These are phyloP conservation scores for Bryoerythrophyllum caledonicum DNA, from an alignment of 225 moss, liverwort and hornwort genomes.

Conservation along the genomic window DNA sequence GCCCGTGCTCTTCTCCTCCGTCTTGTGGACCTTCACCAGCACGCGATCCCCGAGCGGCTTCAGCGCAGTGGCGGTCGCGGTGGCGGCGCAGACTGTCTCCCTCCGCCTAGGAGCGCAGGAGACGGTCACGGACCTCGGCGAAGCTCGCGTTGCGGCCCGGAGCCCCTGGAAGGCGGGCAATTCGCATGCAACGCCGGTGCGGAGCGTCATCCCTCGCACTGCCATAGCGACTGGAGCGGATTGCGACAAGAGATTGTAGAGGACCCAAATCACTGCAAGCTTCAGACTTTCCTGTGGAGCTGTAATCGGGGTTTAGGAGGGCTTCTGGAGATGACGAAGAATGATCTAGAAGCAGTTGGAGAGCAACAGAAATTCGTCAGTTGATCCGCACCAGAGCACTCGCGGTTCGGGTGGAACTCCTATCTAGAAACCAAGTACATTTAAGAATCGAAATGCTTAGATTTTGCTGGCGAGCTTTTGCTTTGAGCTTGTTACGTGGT, in stretches of 20 bases:
- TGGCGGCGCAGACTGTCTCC: not conserved
- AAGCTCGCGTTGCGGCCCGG: not conserved
- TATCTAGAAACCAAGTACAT: not conserved
- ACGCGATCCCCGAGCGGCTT: conserved; percentile 86
- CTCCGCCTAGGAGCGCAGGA: not conserved
- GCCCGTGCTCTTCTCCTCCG: conserved; percentile 82
- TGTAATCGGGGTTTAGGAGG: not conserved
- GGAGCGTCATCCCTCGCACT: not conserved
- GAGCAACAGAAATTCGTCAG: not conserved
- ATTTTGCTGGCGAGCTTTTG: not conserved
- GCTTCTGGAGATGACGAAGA: not conserved
- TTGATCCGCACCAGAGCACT: not conserved
- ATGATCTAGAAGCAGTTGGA: not conserved
- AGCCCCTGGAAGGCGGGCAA: not conserved
- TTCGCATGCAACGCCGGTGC: not conserved
- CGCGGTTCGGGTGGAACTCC: no score
- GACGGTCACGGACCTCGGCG: not conserved
- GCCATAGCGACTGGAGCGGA: not conserved
- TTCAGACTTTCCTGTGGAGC: not conserved
- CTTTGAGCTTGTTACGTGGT: not conserved
- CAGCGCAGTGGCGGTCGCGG: conserved; percentile 20
- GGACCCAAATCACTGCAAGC: not conserved
- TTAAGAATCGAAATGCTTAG: no score
- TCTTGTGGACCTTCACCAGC: conserved; percentile 69
- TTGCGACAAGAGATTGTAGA: not conserved